A percentile compares a stretch with the other conserved stretches of the same genome.
phyloP scores from a whole-genome alignment of 2,329 filamentous ascomycete genomes.

The Sporothrix globosa region DNA sequence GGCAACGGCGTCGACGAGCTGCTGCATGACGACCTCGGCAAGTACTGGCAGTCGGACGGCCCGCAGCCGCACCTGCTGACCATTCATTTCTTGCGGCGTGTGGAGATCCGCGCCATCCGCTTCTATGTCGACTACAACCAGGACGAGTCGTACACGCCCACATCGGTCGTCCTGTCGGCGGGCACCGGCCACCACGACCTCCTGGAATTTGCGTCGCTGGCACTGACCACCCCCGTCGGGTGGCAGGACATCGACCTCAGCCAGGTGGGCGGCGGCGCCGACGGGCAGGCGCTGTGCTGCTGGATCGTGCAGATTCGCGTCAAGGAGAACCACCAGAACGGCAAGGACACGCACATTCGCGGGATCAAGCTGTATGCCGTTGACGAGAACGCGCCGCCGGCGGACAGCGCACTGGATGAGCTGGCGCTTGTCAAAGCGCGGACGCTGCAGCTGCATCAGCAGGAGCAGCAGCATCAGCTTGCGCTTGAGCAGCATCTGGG shows the following conservation, averaged over 20 bases:
- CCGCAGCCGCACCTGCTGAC: constrained; percentile 79
- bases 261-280: constrained; percentile 60
- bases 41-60: constrained; percentile 87
- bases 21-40: constrained; percentile 69
- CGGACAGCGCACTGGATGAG: constrained; percentile 44
- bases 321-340: constrained; percentile 97
- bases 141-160: constrained; percentile 96
- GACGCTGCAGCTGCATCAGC: constrained; percentile 32
- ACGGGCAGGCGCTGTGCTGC: constrained; percentile 76
- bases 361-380: constrained; percentile 83
- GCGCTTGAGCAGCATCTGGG: too few species aligned
- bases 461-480: constrained; percentile 30
- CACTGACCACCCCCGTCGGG: constrained; percentile 76
- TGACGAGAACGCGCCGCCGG: constrained; percentile 53
- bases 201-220: constrained; percentile 81
- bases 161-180: constrained; percentile 83
- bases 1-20: constrained; percentile 78
- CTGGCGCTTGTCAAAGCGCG: constrained; percentile 43
- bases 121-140: constrained; percentile 88
- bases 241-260: constrained; percentile 82
- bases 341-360: constrained; percentile 96
- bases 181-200: constrained; percentile 92
- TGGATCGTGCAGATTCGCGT: constrained; percentile 91
- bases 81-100: constrained; percentile 82
- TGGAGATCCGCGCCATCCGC: constrained; percentile 76